These are phyloP conservation scores for Mollisia scopiformis DNA, from an alignment of 2,329 filamentous ascomycete species.

Conservation along the genomic window DNA sequence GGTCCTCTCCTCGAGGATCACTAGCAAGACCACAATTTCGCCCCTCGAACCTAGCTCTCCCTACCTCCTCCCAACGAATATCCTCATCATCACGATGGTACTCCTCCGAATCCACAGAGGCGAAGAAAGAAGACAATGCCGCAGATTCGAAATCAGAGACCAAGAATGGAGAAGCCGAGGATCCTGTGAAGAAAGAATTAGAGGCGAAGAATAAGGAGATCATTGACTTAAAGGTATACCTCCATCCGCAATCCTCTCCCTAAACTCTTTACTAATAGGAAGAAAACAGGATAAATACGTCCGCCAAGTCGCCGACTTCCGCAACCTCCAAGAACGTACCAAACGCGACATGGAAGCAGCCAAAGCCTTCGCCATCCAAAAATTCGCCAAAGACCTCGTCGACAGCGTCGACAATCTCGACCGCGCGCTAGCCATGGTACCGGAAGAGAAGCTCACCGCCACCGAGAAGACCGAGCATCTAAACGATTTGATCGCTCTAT, in stretches of 20 bases:
- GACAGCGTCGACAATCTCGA: constrained; percentile 98
- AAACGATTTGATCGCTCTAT: constrained; percentile 77
- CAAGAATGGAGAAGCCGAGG: constrained; percentile 40
- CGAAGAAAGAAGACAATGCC: constrained; percentile 43
- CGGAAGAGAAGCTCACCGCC: constrained; percentile 69
- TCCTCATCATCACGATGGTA: constrained; percentile 35
- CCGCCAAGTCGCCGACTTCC: constrained; percentile 93
- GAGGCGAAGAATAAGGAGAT: constrained; percentile 74
- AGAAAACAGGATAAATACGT: constrained; percentile 84
- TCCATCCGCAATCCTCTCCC: constrained; percentile 7
- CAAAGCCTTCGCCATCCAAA: constrained; percentile 90
- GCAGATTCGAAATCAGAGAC: constrained; percentile 39
- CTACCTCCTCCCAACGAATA: constrained; percentile 20
- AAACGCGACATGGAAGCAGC: constrained; percentile 86
- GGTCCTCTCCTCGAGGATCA: constrained; percentile 26
- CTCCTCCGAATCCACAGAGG: constrained; percentile 44
- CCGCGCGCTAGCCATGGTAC: constrained; percentile 81
- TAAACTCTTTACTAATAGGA: not conserved
- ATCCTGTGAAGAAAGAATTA: constrained; percentile 64
- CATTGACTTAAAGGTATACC: constrained; percentile 80
- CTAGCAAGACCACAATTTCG: constrained; percentile 41
- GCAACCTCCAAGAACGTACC: constrained; percentile 95
- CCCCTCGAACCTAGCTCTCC: constrained; percentile 38
- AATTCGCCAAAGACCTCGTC: constrained; percentile 92
- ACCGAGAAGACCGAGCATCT: constrained; percentile 54